Conservation (phyloP, 345 rosid species). For the Ricinus communis region DNA sequence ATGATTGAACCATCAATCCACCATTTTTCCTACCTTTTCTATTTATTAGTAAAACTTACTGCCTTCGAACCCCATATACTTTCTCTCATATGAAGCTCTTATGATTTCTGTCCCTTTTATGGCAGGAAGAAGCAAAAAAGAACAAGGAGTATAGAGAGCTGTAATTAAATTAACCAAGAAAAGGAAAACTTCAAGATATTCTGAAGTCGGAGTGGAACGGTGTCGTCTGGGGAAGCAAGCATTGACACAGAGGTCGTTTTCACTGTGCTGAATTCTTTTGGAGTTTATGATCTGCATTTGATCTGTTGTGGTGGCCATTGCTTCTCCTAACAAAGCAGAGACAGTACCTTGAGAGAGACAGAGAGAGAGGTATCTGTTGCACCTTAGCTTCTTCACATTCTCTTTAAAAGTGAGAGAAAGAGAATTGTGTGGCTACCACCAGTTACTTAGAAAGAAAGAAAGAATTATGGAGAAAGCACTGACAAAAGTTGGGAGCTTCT, state of each 20-base stretch:
- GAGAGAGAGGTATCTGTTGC: not conserved
- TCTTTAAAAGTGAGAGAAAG: too few species aligned
- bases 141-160: too few species aligned
- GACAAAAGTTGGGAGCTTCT: conserved; percentile 70
- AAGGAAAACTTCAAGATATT: too few species aligned
- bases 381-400: too few species aligned
- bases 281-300: not conserved
- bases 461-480: conserved; percentile 78
- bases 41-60: too few species aligned
- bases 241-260: conserved; percentile 2
- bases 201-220: not conserved
- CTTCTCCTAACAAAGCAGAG: not conserved
- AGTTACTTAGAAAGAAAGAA: not conserved
- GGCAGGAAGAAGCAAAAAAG: too few species aligned
- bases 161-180: too few species aligned
- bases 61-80: too few species aligned
- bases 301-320: not conserved
- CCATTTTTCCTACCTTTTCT: too few species aligned
- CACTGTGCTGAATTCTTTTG: not conserved
- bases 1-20: not conserved
- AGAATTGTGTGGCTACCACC: too few species aligned
- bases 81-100: too few species aligned
- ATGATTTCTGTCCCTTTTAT: too few species aligned
- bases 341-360: not conserved
- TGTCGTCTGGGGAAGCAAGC: not conserved